Percentiles rank a stretch among this genome's conserved stretches.
Conservation (phyloP, 192 early-diverging fungal genomes). For the Podila clonocystis region DNA sequence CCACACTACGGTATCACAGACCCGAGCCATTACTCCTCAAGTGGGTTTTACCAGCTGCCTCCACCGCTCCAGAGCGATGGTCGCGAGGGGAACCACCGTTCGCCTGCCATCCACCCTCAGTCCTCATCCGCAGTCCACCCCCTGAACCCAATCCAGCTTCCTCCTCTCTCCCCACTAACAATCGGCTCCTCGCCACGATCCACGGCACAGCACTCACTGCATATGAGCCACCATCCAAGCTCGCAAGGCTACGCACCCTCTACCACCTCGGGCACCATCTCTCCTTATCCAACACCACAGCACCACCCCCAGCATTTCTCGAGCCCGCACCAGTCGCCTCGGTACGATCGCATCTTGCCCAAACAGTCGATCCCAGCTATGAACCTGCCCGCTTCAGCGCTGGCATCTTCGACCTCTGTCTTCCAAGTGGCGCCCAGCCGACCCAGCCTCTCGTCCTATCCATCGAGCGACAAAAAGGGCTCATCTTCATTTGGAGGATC, state of each 20-base stretch:
- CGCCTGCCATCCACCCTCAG: constrained; percentile 42
- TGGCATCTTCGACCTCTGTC: constrained; percentile 16
- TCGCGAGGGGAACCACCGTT: constrained; percentile 21
- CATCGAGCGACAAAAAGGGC: not conserved
- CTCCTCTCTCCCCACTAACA: not conserved
- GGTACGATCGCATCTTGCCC: constrained; percentile 6
- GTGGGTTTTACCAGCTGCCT: constrained; percentile 44
- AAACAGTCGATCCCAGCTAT: constrained; percentile 40
- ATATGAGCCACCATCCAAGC: constrained; percentile 17
- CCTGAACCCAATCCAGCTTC: constrained; percentile 10
- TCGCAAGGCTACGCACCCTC: constrained; percentile 9
- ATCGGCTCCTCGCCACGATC: constrained; percentile 37
- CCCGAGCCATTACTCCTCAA: constrained; percentile 41
- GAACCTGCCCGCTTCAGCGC: constrained; percentile 40
- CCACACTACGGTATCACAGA: constrained; percentile 44
- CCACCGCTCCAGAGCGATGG: constrained; percentile 33
- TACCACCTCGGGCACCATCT: constrained; percentile 18
- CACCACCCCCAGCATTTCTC: constrained; percentile 37
- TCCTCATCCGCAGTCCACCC: constrained; percentile 13
- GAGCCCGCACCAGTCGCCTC: constrained; percentile 27
- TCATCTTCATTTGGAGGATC: not conserved
- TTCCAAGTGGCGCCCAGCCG: not conserved
- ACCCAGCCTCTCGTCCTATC: not conserved
- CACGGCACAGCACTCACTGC: constrained; percentile 35
- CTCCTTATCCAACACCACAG: constrained; percentile 47